Evolutionary conservation across 805 yeast species (phyloP).

Genomic region (Hagleromyces aurorensis): DNA sequence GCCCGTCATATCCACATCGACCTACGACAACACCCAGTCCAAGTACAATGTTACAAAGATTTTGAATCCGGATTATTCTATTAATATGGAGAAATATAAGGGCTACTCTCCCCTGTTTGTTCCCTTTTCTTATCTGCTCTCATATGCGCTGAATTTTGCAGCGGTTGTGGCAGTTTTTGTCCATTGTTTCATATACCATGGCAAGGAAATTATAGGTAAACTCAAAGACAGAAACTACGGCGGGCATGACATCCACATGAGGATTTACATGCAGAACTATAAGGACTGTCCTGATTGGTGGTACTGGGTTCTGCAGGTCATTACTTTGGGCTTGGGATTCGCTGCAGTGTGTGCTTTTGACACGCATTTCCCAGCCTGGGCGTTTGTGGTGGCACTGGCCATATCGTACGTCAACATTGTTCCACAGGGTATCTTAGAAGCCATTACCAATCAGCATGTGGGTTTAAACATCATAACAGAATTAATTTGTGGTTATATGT

Average conservation of each 20-base stretch:
- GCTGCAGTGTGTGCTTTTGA: conserved; percentile 33
- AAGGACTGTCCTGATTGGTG: conserved; percentile 73
- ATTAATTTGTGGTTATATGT: conserved; percentile 50
- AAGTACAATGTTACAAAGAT: conserved; percentile 42
- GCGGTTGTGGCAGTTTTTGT: conserved; percentile 53
- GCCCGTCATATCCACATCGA: conserved; percentile 46
- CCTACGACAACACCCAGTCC: conserved; percentile 42
- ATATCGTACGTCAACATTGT: conserved; percentile 46
- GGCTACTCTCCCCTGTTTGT: conserved; percentile 51
- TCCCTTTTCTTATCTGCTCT: conserved; percentile 48
- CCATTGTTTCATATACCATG: conserved; percentile 51
- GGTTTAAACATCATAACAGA: conserved; percentile 56
- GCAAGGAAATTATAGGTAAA: conserved; percentile 42
- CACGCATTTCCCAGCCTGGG: conserved; percentile 59
- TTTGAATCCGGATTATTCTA: conserved; percentile 35
- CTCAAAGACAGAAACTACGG: conserved; percentile 36
- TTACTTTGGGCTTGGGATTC: conserved; percentile 25
- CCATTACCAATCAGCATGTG: conserved; percentile 47
- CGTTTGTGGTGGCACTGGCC: conserved; percentile 46
- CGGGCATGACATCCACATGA: conserved; percentile 39
- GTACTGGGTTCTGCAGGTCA: conserved; percentile 35
- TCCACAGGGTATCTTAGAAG: conserved; percentile 51
- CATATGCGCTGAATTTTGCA: conserved; percentile 55
- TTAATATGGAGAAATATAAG: conserved; percentile 40
- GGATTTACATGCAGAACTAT: conserved; percentile 45